Evolutionary conservation across 805 yeast species (phyloP).

Genomic region (Isabelozyma heimii): DNA sequence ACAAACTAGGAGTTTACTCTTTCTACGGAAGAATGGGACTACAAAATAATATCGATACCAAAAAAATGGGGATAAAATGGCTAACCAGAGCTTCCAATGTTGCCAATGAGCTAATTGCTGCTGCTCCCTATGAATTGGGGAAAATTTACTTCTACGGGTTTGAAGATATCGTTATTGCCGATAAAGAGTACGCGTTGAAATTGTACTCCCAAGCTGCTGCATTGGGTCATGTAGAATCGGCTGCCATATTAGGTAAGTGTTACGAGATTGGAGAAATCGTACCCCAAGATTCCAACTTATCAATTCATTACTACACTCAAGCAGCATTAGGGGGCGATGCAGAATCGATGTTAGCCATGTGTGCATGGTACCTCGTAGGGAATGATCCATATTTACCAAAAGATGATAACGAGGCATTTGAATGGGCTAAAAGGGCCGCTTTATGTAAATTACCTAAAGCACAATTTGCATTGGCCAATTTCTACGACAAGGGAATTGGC

Average conservation of each 20-base stretch:
- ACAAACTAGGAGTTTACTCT: conserved; percentile 82
- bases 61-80: conserved; percentile 92
- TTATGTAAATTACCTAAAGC: conserved; percentile 72
- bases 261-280: conserved; percentile 80
- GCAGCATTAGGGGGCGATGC: conserved; percentile 90
- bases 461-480: conserved; percentile 79
- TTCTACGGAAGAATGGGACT: conserved; percentile 85
- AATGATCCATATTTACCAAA: conserved; percentile 76
- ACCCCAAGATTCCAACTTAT: conserved; percentile 75
- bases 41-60: conserved; percentile 60
- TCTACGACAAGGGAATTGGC: conserved; percentile 86
- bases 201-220: conserved; percentile 86
- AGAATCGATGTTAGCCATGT: conserved; percentile 85
- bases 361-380: conserved; percentile 97
- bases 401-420: conserved; percentile 84
- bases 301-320: conserved; percentile 88
- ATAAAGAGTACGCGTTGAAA: conserved; percentile 78
- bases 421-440: conserved; percentile 93
- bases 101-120: conserved; percentile 80
- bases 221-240: conserved; percentile 78
- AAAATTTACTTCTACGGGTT: conserved; percentile 82
- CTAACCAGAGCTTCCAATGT: conserved; percentile 78
- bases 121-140: conserved; percentile 94
- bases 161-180: conserved; percentile 81
- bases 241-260: conserved; percentile 73